Conservation (phyloP, 1,284 basidiomycete species). For the Marasmius oreades region DNA sequence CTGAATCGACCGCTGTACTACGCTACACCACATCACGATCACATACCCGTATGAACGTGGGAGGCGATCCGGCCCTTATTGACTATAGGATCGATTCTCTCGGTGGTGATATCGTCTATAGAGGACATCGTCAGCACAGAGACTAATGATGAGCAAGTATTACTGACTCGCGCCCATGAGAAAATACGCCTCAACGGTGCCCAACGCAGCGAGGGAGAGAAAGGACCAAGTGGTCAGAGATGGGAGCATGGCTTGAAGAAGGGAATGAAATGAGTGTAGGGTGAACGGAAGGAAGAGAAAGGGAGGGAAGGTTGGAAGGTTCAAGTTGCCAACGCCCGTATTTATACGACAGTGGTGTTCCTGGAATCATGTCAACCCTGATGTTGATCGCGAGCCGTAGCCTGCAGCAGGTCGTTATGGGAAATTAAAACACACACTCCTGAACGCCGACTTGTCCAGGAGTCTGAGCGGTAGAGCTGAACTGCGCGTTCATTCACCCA, state of each 20-base stretch:
- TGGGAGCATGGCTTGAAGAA: background rate
- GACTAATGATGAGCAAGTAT: background rate
- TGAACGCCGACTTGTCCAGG: too few species aligned
- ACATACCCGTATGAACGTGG: constrained; percentile 34
- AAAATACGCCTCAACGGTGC: constrained; percentile 13
- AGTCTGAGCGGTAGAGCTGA: too few species aligned
- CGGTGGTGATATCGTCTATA: constrained; percentile 32
- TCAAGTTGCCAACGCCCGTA: too few species aligned
- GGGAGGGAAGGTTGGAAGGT: background rate
- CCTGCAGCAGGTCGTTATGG: too few species aligned
- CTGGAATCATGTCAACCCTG: too few species aligned
- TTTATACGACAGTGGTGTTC: too few species aligned
- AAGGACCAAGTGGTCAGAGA: background rate
- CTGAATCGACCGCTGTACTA: too few species aligned
- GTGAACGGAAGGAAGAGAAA: background rate
- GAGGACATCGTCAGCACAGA: background rate
- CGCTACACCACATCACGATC: background rate
- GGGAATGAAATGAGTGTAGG: background rate
- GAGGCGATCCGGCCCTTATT: constrained; percentile 29
- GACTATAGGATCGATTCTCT: constrained; percentile 37
- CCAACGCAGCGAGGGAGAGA: constrained; percentile 7
- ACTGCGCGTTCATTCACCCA: too few species aligned
- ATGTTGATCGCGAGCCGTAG: too few species aligned
- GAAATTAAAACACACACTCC: too few species aligned
- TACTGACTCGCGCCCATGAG: constrained; percentile 14